Evolutionary conservation across 73 alveolate genomes (phyloP).

Genomic region (Paramecium tetraurelia): DNA sequence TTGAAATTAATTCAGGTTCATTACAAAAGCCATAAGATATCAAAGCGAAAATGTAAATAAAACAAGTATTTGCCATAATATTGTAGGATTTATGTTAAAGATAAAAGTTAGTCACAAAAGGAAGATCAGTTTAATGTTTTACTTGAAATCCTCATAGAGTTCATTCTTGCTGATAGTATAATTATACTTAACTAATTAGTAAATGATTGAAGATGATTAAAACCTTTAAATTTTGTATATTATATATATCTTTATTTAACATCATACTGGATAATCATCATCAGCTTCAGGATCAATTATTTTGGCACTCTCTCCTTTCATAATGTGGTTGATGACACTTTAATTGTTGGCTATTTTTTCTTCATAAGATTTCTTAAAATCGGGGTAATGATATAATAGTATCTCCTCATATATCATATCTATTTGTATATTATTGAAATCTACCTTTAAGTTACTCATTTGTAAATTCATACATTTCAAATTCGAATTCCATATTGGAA

Average conservation of each 20-base stretch:
- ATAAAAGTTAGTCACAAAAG: not conserved
- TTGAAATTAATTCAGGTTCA: not conserved
- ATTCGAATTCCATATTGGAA: constrained; percentile 48
- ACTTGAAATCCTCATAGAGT: constrained; percentile 9
- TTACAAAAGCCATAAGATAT: constrained; percentile 11
- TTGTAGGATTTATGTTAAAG: constrained; percentile 28
- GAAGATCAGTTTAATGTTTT: not conserved
- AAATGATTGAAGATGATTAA: not conserved
- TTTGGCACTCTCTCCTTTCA: constrained; percentile 50
- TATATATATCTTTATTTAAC: not conserved
- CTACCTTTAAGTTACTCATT: constrained; percentile 57
- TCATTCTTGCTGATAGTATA: not conserved
- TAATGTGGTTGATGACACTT: constrained; percentile 45
- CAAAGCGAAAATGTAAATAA: not conserved
- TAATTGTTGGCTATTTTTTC: constrained; percentile 32
- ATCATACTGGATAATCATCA: constrained; percentile 52
- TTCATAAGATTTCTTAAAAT: constrained; percentile 45
- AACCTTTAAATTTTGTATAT: not conserved
- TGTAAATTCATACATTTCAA: constrained; percentile 58
- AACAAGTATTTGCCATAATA: not conserved
- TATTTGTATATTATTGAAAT: not conserved
- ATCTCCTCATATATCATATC: constrained; percentile 62
- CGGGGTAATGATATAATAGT: constrained; percentile 56
- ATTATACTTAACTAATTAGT: not conserved
- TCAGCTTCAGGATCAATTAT: constrained; percentile 49